Evolutionary conservation across 805 yeast species (phyloP), one percentile per base, ranked within the genome.

Genomic region (Spathaspora passalidarum): DNA sequence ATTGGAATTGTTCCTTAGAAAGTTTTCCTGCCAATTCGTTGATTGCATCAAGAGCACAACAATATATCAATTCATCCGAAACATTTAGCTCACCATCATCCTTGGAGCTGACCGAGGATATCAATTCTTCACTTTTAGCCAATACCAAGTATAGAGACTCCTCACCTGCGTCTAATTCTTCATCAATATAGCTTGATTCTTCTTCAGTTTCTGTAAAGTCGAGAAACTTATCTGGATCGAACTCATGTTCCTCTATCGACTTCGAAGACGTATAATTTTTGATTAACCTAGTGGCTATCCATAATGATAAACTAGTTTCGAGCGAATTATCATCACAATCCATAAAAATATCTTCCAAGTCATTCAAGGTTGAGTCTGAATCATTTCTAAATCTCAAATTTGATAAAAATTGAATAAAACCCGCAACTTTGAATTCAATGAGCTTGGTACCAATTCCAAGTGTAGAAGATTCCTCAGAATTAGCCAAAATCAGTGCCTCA

Each of bases 1-100:
- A 55, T 47, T 61, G 65, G 44, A 68, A 72, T n/a, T 66, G 71
- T 2, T 50, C 59, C 32, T 60, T 54, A 9, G 54, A 34, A 7
- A 70, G 37, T 1, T 46, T 41, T 2, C 43, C 48, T 0, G 73
- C 55, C 2, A 69, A 52, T 1, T 47, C 45, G 1, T 69, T 70
- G 16, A 82, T 69, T 0, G 82, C 56, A 42, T 73, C 75, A 4
- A 82, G 49, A 0, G 84, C 72, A 10, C 76, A 64, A 2, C 67
- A 59, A 36, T 62, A 65, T 8, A 73, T 52, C 26, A 56, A 52
- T 43, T 65, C 68, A 23, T 55, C 46, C 0, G 54, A 42, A 37
- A 44, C 38, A 14, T 46, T 22, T 9, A 13, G n/a, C n/a, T 38
- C 43, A 7, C 34, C 18, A 16, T 42, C 23, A 37, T 36, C 19